A percentile compares a stretch with the other conserved stretches of the same genome.
phyloP scores from a whole-genome alignment of 1,284 basidiomycete species.

The Pascua guehoae region DNA sequence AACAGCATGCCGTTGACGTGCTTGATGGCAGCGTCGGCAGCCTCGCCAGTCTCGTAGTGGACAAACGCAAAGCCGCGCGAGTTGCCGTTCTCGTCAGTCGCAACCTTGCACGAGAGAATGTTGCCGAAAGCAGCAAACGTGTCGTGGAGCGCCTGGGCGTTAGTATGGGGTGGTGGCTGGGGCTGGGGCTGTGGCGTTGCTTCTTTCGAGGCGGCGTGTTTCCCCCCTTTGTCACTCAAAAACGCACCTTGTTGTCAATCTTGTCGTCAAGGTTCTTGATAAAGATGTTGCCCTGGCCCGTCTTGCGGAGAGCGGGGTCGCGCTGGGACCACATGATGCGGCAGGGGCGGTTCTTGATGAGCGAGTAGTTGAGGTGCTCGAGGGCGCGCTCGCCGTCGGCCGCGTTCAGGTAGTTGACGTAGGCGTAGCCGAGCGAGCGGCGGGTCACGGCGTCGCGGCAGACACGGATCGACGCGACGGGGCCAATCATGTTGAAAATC shows the following conservation, averaged over 20 bases:
- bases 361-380: constrained; percentile 98
- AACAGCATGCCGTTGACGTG: constrained; percentile 98
- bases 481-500: constrained; percentile 99
- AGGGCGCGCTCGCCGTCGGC: constrained; percentile 97
- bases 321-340: constrained; percentile 99
- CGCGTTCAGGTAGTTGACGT: constrained; percentile 98
- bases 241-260: constrained; percentile 93
- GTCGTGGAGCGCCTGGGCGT: constrained; percentile 83
- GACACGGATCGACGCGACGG: constrained; percentile 98
- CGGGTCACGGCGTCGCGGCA: constrained; percentile 99
- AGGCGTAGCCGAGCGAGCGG: constrained; percentile 98
- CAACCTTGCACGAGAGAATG: constrained; percentile 99
- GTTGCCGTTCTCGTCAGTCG: constrained; percentile 84
- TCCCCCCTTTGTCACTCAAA: background rate
- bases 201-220: background rate
- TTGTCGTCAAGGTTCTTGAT: constrained; percentile 99
- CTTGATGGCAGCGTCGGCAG: constrained; percentile 94
- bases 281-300: constrained; percentile 99
- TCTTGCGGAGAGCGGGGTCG: constrained; percentile 98
- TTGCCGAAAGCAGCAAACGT: constrained; percentile 99
- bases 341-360: constrained; percentile 97
- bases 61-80: constrained; percentile 79
- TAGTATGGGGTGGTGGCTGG: background rate
- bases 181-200: background rate
- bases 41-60: constrained; percentile 97